Evolutionary conservation across 2,329 filamentous ascomycete genomes (phyloP).

Genomic region (Geosmithia flava): DNA sequence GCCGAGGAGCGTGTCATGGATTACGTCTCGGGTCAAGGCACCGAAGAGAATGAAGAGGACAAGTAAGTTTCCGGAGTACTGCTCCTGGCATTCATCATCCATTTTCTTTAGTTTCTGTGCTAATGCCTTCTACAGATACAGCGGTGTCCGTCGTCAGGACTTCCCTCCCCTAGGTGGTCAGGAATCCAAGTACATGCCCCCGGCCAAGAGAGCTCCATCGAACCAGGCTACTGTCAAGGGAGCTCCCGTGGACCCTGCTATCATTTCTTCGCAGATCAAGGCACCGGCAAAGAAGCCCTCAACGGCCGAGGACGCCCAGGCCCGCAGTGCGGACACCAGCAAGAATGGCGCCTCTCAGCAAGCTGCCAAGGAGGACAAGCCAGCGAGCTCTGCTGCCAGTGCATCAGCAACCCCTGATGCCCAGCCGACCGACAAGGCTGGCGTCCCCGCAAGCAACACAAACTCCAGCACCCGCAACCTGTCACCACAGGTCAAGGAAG

Average conservation of each 20-base stretch:
- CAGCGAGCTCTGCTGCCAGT: conserved; percentile 9
- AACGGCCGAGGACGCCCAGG: conserved; percentile 11
- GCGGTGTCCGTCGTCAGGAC: conserved; percentile 71
- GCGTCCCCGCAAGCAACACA: conserved; percentile 16
- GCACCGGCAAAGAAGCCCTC: conserved; percentile 24
- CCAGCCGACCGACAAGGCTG: conserved; percentile 14
- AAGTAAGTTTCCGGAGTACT: conserved; percentile 45
- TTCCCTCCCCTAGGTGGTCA: conserved; percentile 50
- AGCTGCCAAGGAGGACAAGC: conserved; percentile 16
- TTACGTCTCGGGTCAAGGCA: conserved; percentile 46
- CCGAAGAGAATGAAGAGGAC: conserved; percentile 80
- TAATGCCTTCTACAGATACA: conserved; percentile 50
- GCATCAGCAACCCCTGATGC: conserved; percentile 8
- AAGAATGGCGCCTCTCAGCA: conserved; percentile 14
- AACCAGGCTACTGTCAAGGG: conserved; percentile 62
- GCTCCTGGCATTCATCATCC: neutral
- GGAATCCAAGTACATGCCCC: conserved; percentile 75
- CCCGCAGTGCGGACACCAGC: conserved; percentile 9
- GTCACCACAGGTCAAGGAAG: conserved; percentile 25
- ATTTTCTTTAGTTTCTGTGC: neutral
- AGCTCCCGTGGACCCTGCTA: conserved; percentile 74
- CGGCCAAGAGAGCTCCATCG: conserved; percentile 70
- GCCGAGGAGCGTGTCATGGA: conserved; percentile 78
- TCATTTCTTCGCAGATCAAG: conserved; percentile 75
- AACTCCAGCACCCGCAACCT: conserved; percentile 26